Evolutionary conservation across 768 basidiomycete genomes (phyloP), one percentile per base, ranked within the genome.

Genomic region (Termitomyces sp.): DNA sequence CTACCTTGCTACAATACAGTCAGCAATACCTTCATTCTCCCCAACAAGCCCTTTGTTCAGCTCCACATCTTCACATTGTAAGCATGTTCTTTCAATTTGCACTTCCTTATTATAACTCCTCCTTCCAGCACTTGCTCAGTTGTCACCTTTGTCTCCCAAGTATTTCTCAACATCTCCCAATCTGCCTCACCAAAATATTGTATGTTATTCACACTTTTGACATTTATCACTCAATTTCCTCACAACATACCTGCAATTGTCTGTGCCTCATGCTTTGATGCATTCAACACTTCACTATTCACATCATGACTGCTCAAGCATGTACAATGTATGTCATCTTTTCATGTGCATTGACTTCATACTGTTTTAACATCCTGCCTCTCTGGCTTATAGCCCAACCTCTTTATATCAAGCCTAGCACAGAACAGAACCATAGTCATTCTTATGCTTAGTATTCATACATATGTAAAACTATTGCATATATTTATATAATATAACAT

Each of bases 181-280:
- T 94, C 94, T 0, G 83, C 94, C 3, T 95, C 93, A 36, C 95
- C 95, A 55, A 91, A 89, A 81, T 93, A 92, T 70, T 93, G 92
- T 92, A 72, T 62, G 90, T 78, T 26, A 56, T n/a, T 27, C 13
- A 10, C n/a, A 12, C 14, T 5, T 18, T 13, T 34, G 7, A 5
- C 24, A 53, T 13, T 27, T 18, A 26, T 46, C 49, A 55, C 53
- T 8, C 62, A 65, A 13, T 44, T 50, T n/a, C n/a, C n/a, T n/a
- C n/a, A n/a, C n/a, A n/a, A n/a, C n/a, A n/a, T n/a, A n/a, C n/a
- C n/a, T n/a, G n/a, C n/a, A n/a, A 2, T 22, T n/a, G 46, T 57
- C 49, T 63, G 93, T 91, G 92, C 57, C 91, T 92, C 16, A 90
- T 92, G 7, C n/a, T n/a, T n/a, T n/a, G n/a, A n/a, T n/a, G n/a